Percentiles rank a stretch among this genome's conserved stretches.
phyloP scores from a whole-genome alignment of 768 basidiomycete genomes.

The Mycena epipterygia region DNA sequence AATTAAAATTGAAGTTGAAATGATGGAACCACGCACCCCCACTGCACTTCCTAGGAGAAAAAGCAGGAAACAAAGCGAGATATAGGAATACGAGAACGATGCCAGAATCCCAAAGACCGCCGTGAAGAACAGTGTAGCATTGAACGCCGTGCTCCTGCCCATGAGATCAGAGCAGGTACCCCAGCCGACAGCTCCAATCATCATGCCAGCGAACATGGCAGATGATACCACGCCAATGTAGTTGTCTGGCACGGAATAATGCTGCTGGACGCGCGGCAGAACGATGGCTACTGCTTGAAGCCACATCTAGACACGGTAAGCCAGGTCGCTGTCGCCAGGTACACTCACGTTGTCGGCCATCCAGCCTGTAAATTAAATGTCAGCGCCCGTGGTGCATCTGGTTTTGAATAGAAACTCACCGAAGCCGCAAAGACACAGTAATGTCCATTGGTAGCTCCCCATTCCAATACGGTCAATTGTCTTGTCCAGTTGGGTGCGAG shows the following conservation, averaged over 20 bases:
- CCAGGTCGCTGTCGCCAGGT: constrained; percentile 19
- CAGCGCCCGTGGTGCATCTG: neutral
- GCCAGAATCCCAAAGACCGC: constrained; percentile 88
- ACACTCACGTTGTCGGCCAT: constrained; percentile 88
- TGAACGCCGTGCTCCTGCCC: constrained; percentile 93
- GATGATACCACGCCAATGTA: constrained; percentile 88
- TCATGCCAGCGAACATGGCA: constrained; percentile 97
- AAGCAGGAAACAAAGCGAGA: constrained; percentile 76
- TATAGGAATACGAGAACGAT: constrained; percentile 79
- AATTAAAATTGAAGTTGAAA: neutral
- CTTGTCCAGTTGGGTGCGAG: constrained; percentile 67
- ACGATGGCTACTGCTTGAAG: constrained; percentile 93
- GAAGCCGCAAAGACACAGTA: constrained; percentile 88
- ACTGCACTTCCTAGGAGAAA: constrained; percentile 95
- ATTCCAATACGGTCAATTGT: constrained; percentile 94
- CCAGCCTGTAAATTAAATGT: constrained; percentile 72
- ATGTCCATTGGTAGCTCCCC: constrained; percentile 90
- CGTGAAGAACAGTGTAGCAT: constrained; percentile 92
- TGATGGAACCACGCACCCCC: constrained; percentile 70
- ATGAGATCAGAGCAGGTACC: constrained; percentile 93
- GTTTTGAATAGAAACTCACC: constrained; percentile 64
- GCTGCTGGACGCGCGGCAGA: constrained; percentile 94
- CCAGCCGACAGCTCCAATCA: constrained; percentile 94
- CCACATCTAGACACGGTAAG: constrained; percentile 79
- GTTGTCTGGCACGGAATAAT: constrained; percentile 83